phyloP scores from a whole-genome alignment of 2,329 filamentous ascomycete genomes.

The Trichoderma citrinoviride region DNA sequence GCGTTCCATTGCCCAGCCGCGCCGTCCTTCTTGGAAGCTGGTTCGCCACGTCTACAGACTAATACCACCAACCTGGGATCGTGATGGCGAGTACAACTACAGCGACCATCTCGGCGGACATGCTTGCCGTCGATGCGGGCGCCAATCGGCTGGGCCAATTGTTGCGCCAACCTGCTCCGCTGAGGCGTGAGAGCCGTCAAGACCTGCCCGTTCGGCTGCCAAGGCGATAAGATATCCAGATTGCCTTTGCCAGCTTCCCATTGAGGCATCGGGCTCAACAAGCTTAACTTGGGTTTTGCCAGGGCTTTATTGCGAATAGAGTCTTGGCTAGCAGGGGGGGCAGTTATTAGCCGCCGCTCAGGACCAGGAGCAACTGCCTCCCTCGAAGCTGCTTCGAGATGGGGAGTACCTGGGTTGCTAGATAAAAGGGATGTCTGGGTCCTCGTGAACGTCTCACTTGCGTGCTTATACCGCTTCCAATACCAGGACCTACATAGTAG shows the following conservation, averaged over 20 bases:
- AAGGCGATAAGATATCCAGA: constrained; percentile 11
- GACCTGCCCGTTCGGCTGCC: constrained; percentile 4
- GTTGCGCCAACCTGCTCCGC: background rate
- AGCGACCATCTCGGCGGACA: background rate
- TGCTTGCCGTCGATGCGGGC: background rate
- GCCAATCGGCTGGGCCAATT: background rate
- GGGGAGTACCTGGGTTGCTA: background rate
- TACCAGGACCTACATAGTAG: background rate
- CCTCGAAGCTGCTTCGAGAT: background rate
- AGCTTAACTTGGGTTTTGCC: constrained; percentile 3
- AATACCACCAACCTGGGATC: background rate
- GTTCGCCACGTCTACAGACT: background rate
- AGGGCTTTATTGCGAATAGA: constrained; percentile 5
- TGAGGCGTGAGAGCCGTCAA: background rate
- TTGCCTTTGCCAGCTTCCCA: constrained; percentile 12
- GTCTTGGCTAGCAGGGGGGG: constrained; percentile 7
- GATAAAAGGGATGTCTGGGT: background rate
- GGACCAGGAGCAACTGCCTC: background rate
- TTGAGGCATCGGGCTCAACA: constrained; percentile 1
- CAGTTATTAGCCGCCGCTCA: background rate
- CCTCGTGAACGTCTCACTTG: background rate
- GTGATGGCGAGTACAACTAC: background rate
- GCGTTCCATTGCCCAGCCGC: constrained; percentile 6
- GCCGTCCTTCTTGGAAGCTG: constrained; percentile 3
- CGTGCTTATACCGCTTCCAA: background rate